These are phyloP conservation scores for Auricularia cornea DNA, from an alignment of 768 basidiomycete species.

Conservation along the genomic window DNA sequence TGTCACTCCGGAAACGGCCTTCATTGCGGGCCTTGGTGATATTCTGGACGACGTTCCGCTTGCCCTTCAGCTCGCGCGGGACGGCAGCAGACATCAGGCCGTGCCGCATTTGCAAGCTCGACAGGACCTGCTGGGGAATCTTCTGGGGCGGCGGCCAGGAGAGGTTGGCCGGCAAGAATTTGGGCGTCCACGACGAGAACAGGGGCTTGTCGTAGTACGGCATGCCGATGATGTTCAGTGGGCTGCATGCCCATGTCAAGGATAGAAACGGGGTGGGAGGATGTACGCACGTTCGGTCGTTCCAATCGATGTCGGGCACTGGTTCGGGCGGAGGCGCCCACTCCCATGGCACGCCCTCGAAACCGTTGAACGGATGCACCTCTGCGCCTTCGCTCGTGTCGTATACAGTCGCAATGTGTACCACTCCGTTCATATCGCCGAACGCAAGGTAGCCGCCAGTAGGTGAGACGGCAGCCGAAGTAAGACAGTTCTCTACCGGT, in stretches of 20 bases:
- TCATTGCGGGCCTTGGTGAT: slow-evolving; percentile 41
- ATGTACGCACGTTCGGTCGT: slow-evolving; percentile 54
- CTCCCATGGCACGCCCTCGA: slow-evolving; percentile 76
- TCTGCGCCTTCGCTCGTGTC: slow-evolving; percentile 46
- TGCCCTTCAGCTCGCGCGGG: slow-evolving; percentile 77
- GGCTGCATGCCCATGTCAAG: slow-evolving; percentile 36
- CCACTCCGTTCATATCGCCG: slow-evolving; percentile 75
- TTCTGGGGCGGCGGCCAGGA: slow-evolving; percentile 62
- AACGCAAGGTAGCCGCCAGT: slow-evolving; percentile 89
- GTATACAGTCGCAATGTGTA: slow-evolving; percentile 73
- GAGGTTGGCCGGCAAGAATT: slow-evolving; percentile 41
- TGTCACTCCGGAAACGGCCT: slow-evolving; percentile 83
- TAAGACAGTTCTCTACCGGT: slow-evolving; percentile 52
- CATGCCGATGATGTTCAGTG: slow-evolving; percentile 81
- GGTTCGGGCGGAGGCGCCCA: slow-evolving; percentile 72
- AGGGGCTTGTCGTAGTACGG: slow-evolving; percentile 72
- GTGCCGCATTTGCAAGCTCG: slow-evolving; percentile 78
- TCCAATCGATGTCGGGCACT: slow-evolving; percentile 71
- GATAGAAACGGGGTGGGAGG: background rate
- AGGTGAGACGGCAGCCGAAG: slow-evolving; percentile 71
- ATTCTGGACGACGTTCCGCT: slow-evolving; percentile 64
- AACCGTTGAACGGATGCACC: slow-evolving; percentile 80
- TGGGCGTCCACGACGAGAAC: slow-evolving; percentile 54
- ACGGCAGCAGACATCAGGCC: slow-evolving; percentile 83
- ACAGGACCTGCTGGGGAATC: slow-evolving; percentile 72